These are phyloP conservation scores for Hypoxylon intermedium DNA, from an alignment of 495 filamentous ascomycete genomes.

Conservation along the genomic window DNA sequence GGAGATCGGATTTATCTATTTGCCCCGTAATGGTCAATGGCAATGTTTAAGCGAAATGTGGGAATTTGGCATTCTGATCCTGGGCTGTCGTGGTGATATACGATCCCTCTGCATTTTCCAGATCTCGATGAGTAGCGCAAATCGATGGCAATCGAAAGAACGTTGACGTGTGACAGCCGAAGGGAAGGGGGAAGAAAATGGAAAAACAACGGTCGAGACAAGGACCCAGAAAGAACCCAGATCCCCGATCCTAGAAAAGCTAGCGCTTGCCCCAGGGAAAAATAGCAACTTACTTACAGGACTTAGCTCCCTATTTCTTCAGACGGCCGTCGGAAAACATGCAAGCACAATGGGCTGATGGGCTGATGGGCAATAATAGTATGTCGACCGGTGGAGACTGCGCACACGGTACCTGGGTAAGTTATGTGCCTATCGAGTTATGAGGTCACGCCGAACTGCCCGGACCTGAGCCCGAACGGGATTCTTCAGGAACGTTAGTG, in stretches of 20 bases:
- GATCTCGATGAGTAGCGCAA: slow-evolving; percentile 43
- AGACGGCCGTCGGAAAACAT: slow-evolving; percentile 25
- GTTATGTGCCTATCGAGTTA: slow-evolving; percentile 38
- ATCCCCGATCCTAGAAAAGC: slow-evolving; percentile 16
- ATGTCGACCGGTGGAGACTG: slow-evolving; percentile 14
- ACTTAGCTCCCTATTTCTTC: slow-evolving; percentile 24
- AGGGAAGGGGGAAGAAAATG: slow-evolving; percentile 14
- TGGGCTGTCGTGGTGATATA: slow-evolving; percentile 38
- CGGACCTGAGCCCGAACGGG: slow-evolving; percentile 28
- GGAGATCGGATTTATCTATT: slow-evolving; percentile 38
- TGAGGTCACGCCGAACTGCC: slow-evolving; percentile 37
- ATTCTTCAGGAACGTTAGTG: slow-evolving; percentile 36
- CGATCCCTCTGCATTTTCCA: slow-evolving; percentile 42
- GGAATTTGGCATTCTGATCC: slow-evolving; percentile 42
- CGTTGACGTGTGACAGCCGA: slow-evolving; percentile 38
- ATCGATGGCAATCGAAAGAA: slow-evolving; percentile 38
- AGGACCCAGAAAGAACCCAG: slow-evolving; percentile 30
- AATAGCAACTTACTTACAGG: slow-evolving; percentile 33
- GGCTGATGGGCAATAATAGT: slow-evolving; percentile 38
- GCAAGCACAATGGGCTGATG: slow-evolving; percentile 39
- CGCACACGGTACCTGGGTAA: slow-evolving; percentile 32
- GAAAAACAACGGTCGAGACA: slow-evolving; percentile 28
- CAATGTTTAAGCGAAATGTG: slow-evolving; percentile 44
- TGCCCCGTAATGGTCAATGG: slow-evolving; percentile 42
- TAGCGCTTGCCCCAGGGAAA: slow-evolving; percentile 17